phyloP scores from a whole-genome alignment of 2,329 filamentous ascomycete genomes.

The Stylonectria norvegica region DNA sequence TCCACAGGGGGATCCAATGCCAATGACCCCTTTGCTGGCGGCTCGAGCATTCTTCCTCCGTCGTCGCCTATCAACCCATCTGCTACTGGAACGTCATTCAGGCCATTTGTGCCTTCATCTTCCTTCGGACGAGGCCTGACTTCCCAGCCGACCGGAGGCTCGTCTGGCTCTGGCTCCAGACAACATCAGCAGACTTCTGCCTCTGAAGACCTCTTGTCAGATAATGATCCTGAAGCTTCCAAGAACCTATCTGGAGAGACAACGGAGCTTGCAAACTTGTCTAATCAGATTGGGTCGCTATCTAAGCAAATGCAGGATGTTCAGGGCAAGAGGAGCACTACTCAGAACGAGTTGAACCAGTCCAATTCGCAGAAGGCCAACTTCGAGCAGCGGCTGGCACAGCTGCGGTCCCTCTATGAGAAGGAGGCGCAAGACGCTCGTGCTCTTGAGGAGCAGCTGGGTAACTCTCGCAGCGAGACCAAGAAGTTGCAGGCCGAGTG shows the following conservation, averaged over 20 bases:
- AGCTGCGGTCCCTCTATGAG: slow-evolving; percentile 85
- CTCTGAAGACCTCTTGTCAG: slow-evolving; percentile 84
- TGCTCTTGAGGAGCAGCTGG: slow-evolving; percentile 78
- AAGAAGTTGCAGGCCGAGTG: slow-evolving; percentile 81
- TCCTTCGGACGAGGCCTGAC: slow-evolving; percentile 84
- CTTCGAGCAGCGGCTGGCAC: slow-evolving; percentile 82
- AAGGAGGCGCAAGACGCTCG: slow-evolving; percentile 88
- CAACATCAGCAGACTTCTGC: slow-evolving; percentile 44
- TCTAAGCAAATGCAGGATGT: slow-evolving; percentile 94
- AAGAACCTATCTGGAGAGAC: slow-evolving; percentile 87
- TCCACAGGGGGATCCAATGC: slow-evolving; percentile 70
- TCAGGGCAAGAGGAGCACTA: slow-evolving; percentile 72
- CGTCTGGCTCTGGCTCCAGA: slow-evolving; percentile 28
- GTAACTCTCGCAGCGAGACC: slow-evolving; percentile 71
- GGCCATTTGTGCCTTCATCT: slow-evolving; percentile 88
- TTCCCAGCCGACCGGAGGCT: slow-evolving; percentile 70
- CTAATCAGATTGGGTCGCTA: slow-evolving; percentile 88
- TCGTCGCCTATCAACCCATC: slow-evolving; percentile 54
- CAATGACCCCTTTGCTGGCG: slow-evolving; percentile 61
- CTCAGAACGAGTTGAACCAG: slow-evolving; percentile 79
- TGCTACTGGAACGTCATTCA: slow-evolving; percentile 60
- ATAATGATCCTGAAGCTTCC: slow-evolving; percentile 82
- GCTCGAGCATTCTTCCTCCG: slow-evolving; percentile 43
- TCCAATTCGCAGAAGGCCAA: slow-evolving; percentile 85
- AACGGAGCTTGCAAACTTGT: slow-evolving; percentile 89